Evolutionary conservation across 331 rosid species (phyloP), one percentile per base, ranked within the genome.

Genomic region (Cydonia oblonga): DNA sequence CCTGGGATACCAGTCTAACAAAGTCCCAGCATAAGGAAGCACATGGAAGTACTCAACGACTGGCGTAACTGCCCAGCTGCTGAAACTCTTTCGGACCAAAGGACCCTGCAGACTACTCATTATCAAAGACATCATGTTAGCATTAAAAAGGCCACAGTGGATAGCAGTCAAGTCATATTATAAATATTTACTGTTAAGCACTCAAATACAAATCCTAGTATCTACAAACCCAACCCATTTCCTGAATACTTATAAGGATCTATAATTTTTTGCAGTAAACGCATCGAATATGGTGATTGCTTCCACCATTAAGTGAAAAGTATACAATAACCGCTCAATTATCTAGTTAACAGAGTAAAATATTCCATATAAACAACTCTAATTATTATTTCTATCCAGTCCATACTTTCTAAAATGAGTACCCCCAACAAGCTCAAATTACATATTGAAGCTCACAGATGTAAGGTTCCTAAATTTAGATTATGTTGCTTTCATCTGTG

Each of bases 41-140:
- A 92, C 70, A 32, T 88, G 91, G 84, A 88, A 84, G 84, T 92
- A 81, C 63, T 85, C 87, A 13, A 88, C 80, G 29, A 71, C 89
- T 10, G 90, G 76, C 33, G 92, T 83, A 78, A 60, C 65, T 1
- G 28, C 67, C 98, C 92, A 92, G 70, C 78, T 67, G 70, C 80
- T 68, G 71, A 77, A 78, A 75, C 59, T 77, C 86, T 78, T 90
- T 68, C 30, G 61, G 66, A 90, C 66, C 83, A 92, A 76, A 67
- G 96, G 87, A 73, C 88, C 96, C 84, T 84, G 88, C 85, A 92
- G 81, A 71, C 98, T 88, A 70, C 64, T 76, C 49, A 75, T 72
- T 35, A 59, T 75, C 66, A 80, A 75, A 71, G 65, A 35, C 62
- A 75, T 69, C n/a, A n/a, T n/a, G n/a, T n/a, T n/a, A n/a, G n/a